Evolutionary conservation across 495 filamentous ascomycete species (phyloP).

Genomic region (Xylaria acuta): DNA sequence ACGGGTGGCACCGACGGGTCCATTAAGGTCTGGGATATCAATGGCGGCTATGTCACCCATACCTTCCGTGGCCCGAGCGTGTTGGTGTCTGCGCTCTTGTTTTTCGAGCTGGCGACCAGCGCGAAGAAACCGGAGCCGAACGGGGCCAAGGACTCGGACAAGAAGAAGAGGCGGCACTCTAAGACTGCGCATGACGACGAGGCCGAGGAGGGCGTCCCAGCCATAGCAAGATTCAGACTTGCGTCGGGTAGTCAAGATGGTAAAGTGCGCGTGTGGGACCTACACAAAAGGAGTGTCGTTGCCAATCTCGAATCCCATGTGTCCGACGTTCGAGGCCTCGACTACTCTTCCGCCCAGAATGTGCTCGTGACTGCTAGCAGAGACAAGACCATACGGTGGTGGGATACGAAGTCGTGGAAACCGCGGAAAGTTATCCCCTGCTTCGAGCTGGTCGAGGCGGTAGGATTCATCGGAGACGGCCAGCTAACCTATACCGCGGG

Average conservation of each 20-base stretch:
- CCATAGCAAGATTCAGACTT: constrained; percentile 69
- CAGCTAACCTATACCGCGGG: constrained; percentile 81
- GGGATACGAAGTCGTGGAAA: constrained; percentile 87
- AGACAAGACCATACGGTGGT: constrained; percentile 92
- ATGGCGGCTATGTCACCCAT: constrained; percentile 89
- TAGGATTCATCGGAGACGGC: constrained; percentile 76
- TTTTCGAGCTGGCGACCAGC: constrained; percentile 74
- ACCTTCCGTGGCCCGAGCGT: constrained; percentile 92
- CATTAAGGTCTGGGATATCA: constrained; percentile 96
- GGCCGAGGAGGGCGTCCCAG: constrained; percentile 44
- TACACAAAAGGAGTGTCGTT: constrained; percentile 79
- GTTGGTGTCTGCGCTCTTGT: constrained; percentile 86
- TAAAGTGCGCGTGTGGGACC: constrained; percentile 87
- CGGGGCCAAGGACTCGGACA: constrained; percentile 38
- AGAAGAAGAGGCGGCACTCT: constrained; percentile 51
- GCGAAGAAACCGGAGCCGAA: constrained; percentile 39
- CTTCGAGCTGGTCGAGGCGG: constrained; percentile 83
- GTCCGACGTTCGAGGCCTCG: constrained; percentile 84
- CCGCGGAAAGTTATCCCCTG: constrained; percentile 81
- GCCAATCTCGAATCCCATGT: constrained; percentile 89
- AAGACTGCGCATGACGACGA: constrained; percentile 51
- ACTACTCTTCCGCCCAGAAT: constrained; percentile 76
- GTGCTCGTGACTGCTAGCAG: constrained; percentile 84
- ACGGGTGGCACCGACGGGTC: constrained; percentile 90
- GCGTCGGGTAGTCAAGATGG: constrained; percentile 94